These are phyloP conservation scores for Pleodorina starrii DNA, from an alignment of 139 green algal species.

Conservation along the genomic window DNA sequence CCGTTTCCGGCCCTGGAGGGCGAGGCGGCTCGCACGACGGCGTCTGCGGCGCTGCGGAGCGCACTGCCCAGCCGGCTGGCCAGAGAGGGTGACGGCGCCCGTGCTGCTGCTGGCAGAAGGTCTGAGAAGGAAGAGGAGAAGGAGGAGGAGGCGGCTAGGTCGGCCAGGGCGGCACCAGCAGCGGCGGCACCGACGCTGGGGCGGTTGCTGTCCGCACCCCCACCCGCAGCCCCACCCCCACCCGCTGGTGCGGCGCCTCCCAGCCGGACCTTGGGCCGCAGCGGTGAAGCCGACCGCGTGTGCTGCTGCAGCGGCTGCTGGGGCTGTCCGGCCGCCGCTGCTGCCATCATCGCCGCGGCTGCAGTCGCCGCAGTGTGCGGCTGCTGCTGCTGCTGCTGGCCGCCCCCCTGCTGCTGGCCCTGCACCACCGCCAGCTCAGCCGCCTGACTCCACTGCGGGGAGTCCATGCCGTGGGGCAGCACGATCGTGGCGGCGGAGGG, in stretches of 20 bases:
- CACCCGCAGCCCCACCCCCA: too few species aligned
- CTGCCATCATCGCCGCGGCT: not conserved
- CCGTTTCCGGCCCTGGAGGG: not conserved
- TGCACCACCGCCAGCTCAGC: not conserved
- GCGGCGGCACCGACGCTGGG: not conserved
- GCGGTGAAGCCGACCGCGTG: not conserved
- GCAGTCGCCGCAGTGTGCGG: not conserved
- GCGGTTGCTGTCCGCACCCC: not conserved
- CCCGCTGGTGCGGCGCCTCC: not conserved
- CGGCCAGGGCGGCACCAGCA: not conserved
- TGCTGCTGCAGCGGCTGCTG: not conserved
- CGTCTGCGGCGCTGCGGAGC: slow-evolving; percentile 3
- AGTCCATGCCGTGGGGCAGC: slow-evolving; percentile 32
- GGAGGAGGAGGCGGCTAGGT: not conserved
- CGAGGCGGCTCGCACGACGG: not conserved
- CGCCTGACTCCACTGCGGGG: not conserved
- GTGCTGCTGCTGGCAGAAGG: not conserved
- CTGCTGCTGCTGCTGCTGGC: not conserved
- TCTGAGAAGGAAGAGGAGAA: not conserved
- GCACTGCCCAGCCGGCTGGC: not conserved
- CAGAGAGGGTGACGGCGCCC: not conserved
- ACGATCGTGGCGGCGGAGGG: not conserved
- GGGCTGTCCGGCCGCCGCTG: too few species aligned
- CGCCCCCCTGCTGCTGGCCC: not conserved
- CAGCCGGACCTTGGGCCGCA: not conserved